Evolutionary conservation across 768 basidiomycete species (phyloP), one percentile per base, ranked within the genome.

Genomic region (Lentinula lateritia): DNA sequence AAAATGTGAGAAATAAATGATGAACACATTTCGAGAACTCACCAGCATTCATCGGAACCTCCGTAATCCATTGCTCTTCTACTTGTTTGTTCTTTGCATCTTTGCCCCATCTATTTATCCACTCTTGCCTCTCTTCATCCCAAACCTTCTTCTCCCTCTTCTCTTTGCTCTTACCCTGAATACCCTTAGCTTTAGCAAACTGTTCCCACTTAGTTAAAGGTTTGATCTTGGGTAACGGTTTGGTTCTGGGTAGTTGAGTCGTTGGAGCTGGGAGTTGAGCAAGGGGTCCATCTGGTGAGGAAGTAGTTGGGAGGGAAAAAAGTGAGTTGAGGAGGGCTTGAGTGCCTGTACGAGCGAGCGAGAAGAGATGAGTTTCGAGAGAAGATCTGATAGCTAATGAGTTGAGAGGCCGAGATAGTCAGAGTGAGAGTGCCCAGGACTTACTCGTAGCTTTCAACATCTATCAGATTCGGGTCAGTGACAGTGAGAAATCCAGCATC

Each of bases 131-230:
- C 73, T 96, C 95, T 67, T 98, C 95, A 72, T 98, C 95, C 92
- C 92, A 98, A 5, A 87, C 83, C 67, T 87, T 87, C 76, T 83
- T 90, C 12, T 96, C 93, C 50, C 84, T 84, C 52, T 76, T 82
- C 32, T 56, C 55, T 20, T 56, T 56, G 10, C 18, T 23, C 69
- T 77, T 84, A 68, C 97, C 86, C 68, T 86, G 85, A 68, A 98
- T 98, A 41, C 97, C 97, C 77, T 97, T 98, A 41, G 92, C 88
- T 52, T 87, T 86, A 5, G 96, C 96, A 69, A 98, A 99, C 60
- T 84, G 80, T 77, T 98, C 93, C 97, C 97, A 99, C 74, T 97
- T 98, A 6, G 96, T 98, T 38, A 82, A 86, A 8, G 89, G 88
- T 74, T 96, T 97, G 2, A 91, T 90, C 68, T 94, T 95, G 0